Conservation (phyloP, 2,329 filamentous ascomycete species). For the Thermothelomyces thermophilus region DNA sequence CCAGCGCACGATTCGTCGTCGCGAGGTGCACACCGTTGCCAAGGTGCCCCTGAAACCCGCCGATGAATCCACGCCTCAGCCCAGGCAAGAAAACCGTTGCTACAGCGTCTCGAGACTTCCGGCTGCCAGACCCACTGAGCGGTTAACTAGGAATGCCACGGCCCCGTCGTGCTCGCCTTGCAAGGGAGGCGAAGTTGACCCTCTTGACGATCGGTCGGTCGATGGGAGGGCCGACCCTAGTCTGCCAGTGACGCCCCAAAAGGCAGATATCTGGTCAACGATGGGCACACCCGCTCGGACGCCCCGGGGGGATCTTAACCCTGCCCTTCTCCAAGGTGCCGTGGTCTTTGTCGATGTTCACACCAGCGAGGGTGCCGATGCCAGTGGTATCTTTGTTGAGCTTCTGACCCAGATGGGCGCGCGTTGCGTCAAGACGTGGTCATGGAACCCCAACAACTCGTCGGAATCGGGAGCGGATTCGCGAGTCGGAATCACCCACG, state of each 20-base stretch:
- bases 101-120: slow-evolving; percentile 45
- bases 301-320: slow-evolving; percentile 47
- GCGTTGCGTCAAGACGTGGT: slow-evolving; percentile 68
- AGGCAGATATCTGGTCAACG: slow-evolving; percentile 46
- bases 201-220: slow-evolving; percentile 10
- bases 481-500: slow-evolving; percentile 75
- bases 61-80: slow-evolving; percentile 48
- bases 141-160: slow-evolving; percentile 42
- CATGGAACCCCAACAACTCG: slow-evolving; percentile 54
- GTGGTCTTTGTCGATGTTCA: slow-evolving; percentile 80
- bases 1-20: slow-evolving; percentile 42
- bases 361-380: slow-evolving; percentile 73
- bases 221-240: slow-evolving; percentile 23
- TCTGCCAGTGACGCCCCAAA: slow-evolving; percentile 39
- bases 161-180: slow-evolving; percentile 39
- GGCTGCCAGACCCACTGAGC: slow-evolving; percentile 35
- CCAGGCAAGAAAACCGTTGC: slow-evolving; percentile 42
- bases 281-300: slow-evolving; percentile 51
- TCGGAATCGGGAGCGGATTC: slow-evolving; percentile 30
- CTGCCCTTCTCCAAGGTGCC: slow-evolving; percentile 57
- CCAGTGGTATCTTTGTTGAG: slow-evolving; percentile 73
- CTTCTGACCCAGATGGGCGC: slow-evolving; percentile 77
- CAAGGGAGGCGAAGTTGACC: slow-evolving; percentile 28
- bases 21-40: slow-evolving; percentile 64
- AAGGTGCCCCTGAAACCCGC: slow-evolving; percentile 70